Percentiles rank a stretch among this genome's conserved stretches.
Conservation (phyloP, 2,329 filamentous ascomycete species). For the Pestalotiopsis sp. region DNA sequence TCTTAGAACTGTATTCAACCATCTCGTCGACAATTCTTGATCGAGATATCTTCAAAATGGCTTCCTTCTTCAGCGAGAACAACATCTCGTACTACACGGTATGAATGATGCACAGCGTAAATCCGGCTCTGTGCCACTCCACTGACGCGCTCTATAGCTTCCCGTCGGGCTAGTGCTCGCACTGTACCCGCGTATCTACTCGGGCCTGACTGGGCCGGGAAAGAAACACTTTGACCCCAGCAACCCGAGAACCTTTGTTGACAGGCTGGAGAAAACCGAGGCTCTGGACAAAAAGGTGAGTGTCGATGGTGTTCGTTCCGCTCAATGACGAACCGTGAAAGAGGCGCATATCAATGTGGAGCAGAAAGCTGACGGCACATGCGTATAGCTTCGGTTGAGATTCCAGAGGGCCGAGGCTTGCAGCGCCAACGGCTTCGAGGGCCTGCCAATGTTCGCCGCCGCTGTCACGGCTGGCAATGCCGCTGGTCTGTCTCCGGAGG, state of each 20-base stretch:
- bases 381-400: slow-evolving; percentile 21
- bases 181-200: slow-evolving; percentile 27
- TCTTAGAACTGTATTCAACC: too few species aligned
- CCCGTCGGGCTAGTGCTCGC: slow-evolving; percentile 28
- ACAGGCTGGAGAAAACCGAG: slow-evolving; percentile 25
- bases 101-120: slow-evolving; percentile 12
- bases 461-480: slow-evolving; percentile 20
- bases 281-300: slow-evolving; percentile 29
- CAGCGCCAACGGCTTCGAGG: slow-evolving; percentile 17
- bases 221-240: slow-evolving; percentile 28
- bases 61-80: slow-evolving; percentile 28
- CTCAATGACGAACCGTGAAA: not conserved
- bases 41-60: slow-evolving; percentile 20
- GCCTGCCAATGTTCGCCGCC: slow-evolving; percentile 15
- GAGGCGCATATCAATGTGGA: not conserved
- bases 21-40: not conserved
- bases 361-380: slow-evolving; percentile 6
- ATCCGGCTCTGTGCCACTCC: not conserved
- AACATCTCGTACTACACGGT: slow-evolving; percentile 36
- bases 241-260: slow-evolving; percentile 28
- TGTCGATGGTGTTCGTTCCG: not conserved
- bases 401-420: slow-evolving; percentile 17
- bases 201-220: slow-evolving; percentile 31
- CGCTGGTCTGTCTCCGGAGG: not conserved
- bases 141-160: slow-evolving; percentile 23